Evolutionary conservation across 2,329 filamentous ascomycete species (phyloP), one percentile per base, ranked within the genome.

Genomic region (Fusarium sp.): DNA sequence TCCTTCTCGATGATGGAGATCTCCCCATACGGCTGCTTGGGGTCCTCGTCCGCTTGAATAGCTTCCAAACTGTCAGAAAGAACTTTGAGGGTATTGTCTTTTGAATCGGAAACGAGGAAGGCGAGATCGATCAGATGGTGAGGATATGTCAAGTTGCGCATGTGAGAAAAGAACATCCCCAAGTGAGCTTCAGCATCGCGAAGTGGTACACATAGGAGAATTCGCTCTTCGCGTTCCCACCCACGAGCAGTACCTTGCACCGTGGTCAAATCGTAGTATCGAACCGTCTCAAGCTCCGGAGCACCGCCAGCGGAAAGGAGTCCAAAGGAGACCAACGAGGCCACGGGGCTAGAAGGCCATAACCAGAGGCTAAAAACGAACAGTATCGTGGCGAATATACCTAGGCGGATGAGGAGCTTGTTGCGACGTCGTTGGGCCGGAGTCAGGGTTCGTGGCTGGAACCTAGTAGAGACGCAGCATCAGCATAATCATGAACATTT

Each of bases 1-100:
- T 99, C 95, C 82, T 99, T 99, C 81, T 98, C 93, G 70, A 99
- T 94, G 62, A 99, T 96, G 1, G 93, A 97, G 60, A 99, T 96
- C 81, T 99, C 96, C 63, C 96, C 96, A 76, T 94, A 99, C 17
- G 91, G 90, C 80, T 94, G 90, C 72, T 89, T 90, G 13, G 90
- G 89, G 72, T 97, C 92, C 22, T 90, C 84, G 64, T 96, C 88
- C 24, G 88, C 89, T 80, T 99, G 96, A 15, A 97, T 86, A 40
- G 89, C 87, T 71, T 93, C 88, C 53, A 99, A 82, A 74, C 92
- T 89, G 59, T 92, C 83, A 7, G 90, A 88, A 50, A 99, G 86
- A 46, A 96, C 85, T 32, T 88, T 80, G 37, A 97, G 84, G 1
- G 96, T 99, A 64, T 90, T 88, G 76, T 99, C 96, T 78, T 97